Evolutionary conservation across 768 basidiomycete species (phyloP), one percentile per base, ranked within the genome.

Genomic region (Amanita inopinata): DNA sequence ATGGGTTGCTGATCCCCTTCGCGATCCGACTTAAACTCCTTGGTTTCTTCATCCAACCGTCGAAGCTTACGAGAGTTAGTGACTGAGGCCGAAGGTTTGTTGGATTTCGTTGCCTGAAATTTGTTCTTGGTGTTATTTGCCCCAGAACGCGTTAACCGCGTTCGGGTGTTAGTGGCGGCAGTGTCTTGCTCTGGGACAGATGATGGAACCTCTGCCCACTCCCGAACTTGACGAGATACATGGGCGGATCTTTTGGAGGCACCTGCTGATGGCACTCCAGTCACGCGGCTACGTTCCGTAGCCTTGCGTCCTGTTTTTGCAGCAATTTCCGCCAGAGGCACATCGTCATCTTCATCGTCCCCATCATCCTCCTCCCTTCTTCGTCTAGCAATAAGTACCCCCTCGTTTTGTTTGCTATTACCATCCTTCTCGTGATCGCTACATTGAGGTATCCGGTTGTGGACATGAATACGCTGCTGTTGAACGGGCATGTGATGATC

Each of bases 121-220:
- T 43, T 23, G 23, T 38, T 20, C 38, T 40, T 49, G 6, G 40
- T 22, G 23, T 38, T 33, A 34, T 38, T 19, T 15, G 24, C 40
- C 10, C 38, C 31, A 3, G 33, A 35, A 34, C 41, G 43, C 18
- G n/a, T n/a, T n/a, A 33, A 20, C 10, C 14, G 28, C 43, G 43
- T 25, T n/a, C n/a, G n/a, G n/a, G 28, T 6, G 19, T 6, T 33
- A 18, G 25, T 54, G 25, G 39, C 49, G 49, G 51, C 24, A 54
- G 34, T 38, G 46, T 76, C 74, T 53, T 80, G 72, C 28, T 72
- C 70, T 2, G 79, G 77, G 33, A 74, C 60, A 12, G 80, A 83
- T 0, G 79, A 80, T 4, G 78, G 78, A 9, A 80, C 57, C 40
- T 68, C 60, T 6, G 51, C 53, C 34, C 44, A 53, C 44, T 69